A percentile compares a stretch with the other conserved stretches of the same genome.
These are phyloP conservation scores for slime mould (Dictyostelium discoideum) DNA, from an alignment of 78 protist genomes.

Conservation along the genomic window DNA sequence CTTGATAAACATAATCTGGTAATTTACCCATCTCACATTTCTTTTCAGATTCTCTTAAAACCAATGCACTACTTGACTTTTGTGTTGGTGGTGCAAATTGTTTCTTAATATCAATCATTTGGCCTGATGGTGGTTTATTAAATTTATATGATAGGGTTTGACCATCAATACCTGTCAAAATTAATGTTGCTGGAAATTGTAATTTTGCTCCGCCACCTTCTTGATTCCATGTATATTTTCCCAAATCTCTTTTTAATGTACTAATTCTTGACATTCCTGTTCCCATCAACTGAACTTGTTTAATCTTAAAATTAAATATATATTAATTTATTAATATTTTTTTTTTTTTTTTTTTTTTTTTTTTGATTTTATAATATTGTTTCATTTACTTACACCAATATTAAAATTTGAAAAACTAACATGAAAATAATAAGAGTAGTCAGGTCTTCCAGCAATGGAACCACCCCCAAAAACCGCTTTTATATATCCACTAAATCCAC, in stretches of 20 bases:
- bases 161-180: conserved; percentile 20
- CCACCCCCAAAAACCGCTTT: conserved; percentile 29
- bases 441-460: not conserved
- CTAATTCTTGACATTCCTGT: not conserved
- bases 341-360: not conserved
- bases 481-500: conserved; percentile 24
- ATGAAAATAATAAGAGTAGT: conserved; percentile 30
- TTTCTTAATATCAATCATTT: not conserved
- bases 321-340: too few relatives aligned
- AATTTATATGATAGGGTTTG: not conserved
- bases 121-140: not conserved
- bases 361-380: not conserved
- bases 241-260: not conserved
- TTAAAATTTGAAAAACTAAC: not conserved
- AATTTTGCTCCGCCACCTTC: not conserved
- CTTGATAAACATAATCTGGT: conserved; percentile 51
- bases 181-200: conserved; percentile 45
- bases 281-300: conserved; percentile 27
- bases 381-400: conserved; percentile 20
- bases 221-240: not conserved
- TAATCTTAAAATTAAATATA: not conserved
- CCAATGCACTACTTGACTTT: not conserved
- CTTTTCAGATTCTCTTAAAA: not conserved
- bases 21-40: conserved; percentile 34
- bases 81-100: conserved; percentile 30